A percentile compares a stretch with the other conserved stretches of the same genome.
Conservation (phyloP, 208 protist genomes). For the Leishmania turanica region DNA sequence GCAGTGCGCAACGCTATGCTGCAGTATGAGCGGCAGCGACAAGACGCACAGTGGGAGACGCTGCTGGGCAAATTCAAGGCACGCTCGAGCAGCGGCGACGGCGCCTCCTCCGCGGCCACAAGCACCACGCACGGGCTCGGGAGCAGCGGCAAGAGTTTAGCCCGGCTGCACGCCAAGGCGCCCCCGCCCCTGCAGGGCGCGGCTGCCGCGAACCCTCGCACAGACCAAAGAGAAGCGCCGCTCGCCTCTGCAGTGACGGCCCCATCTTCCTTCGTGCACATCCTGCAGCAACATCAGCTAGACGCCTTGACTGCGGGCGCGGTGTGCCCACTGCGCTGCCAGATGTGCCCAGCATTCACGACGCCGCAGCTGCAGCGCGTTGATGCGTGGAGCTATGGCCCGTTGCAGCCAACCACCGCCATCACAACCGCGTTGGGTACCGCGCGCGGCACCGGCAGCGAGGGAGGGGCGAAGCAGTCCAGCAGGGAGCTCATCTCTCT, state of each 20-base stretch:
- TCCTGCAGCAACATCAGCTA: constrained; percentile 28
- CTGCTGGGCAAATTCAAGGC: constrained; percentile 4
- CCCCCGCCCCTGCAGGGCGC: not conserved
- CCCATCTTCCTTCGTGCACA: constrained; percentile 9
- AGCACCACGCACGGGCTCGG: not conserved
- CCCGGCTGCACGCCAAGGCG: not conserved
- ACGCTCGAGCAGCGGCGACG: not conserved
- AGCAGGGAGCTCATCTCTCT: not conserved
- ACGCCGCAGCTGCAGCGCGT: constrained; percentile 63
- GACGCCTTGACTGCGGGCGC: constrained; percentile 36
- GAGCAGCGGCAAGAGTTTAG: not conserved
- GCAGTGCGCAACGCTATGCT: constrained; percentile 25
- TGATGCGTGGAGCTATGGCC: constrained; percentile 55
- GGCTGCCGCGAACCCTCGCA: not conserved
- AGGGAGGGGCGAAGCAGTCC: not conserved
- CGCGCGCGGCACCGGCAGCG: not conserved
- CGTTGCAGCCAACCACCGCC: constrained; percentile 32
- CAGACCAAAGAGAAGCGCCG: not conserved
- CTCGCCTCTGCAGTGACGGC: not conserved
- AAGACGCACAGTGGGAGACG: constrained; percentile 25
- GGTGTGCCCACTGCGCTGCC: constrained; percentile 38
- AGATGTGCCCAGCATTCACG: constrained; percentile 59
- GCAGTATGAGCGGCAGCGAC: constrained; percentile 27
- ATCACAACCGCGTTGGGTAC: not conserved
- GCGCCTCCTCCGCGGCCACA: not conserved